Conservation (phyloP, 2,329 filamentous ascomycete species). For the Botrytis elliptica region DNA sequence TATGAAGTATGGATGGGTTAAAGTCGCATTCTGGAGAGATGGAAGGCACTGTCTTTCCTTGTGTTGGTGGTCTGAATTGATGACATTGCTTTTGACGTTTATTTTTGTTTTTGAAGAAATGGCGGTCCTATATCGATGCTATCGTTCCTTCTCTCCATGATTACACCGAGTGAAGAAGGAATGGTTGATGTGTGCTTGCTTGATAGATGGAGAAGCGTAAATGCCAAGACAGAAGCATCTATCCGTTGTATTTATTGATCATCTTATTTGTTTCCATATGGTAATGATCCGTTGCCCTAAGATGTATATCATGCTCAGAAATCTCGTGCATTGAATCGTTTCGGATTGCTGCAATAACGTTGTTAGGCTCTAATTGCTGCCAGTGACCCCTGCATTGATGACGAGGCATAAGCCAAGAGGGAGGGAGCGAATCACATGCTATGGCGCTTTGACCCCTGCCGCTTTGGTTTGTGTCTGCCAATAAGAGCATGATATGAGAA, state of each 20-base stretch:
- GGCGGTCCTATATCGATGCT: neutral
- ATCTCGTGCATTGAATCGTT: neutral
- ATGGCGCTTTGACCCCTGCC: conserved; percentile 7
- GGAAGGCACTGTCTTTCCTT: neutral
- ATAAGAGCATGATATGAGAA: neutral
- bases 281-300: neutral
- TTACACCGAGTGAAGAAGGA: neutral
- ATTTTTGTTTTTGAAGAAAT: neutral
- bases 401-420: neutral
- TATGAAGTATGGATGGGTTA: neutral
- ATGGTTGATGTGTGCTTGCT: neutral
- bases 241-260: neutral
- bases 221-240: neutral
- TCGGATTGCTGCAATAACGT: neutral
- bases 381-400: neutral
- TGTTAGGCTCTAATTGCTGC: neutral
- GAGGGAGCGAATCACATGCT: neutral
- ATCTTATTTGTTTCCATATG: neutral
- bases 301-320: neutral
- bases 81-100: neutral
- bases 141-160: neutral
- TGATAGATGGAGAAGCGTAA: too few relatives aligned
- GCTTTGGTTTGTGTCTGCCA: neutral
- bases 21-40: neutral
- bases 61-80: neutral